These are phyloP conservation scores for Mycena kentingensis DNA, from an alignment of 768 basidiomycete genomes.

Conservation along the genomic window DNA sequence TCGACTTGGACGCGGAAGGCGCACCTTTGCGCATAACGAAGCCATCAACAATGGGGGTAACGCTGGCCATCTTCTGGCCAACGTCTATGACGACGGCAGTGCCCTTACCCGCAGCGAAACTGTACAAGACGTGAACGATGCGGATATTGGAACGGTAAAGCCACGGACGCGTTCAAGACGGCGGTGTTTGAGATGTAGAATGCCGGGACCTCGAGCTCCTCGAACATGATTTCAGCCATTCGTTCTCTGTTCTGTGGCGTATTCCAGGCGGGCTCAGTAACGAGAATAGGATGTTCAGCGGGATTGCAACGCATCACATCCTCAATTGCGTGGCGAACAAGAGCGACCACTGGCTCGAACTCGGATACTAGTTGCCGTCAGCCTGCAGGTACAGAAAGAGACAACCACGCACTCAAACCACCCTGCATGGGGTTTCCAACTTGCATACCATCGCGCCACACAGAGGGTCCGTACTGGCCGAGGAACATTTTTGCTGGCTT, in stretches of 20 bases:
- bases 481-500: slow-evolving; percentile 68
- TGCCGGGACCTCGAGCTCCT: slow-evolving; percentile 91
- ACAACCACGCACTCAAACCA: slow-evolving; percentile 71
- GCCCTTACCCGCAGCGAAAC: slow-evolving; percentile 95
- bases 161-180: slow-evolving; percentile 84
- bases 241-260: slow-evolving; percentile 88
- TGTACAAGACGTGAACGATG: slow-evolving; percentile 30
- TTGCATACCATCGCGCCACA: slow-evolving; percentile 92
- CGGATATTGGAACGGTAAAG: neutral
- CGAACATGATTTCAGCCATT: slow-evolving; percentile 97
- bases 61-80: slow-evolving; percentile 85
- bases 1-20: neutral
- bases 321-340: slow-evolving; percentile 73
- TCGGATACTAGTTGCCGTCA: slow-evolving; percentile 56
- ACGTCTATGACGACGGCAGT: slow-evolving; percentile 97
- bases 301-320: slow-evolving; percentile 78
- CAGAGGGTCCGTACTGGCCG: slow-evolving; percentile 84
- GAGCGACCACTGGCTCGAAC: slow-evolving; percentile 69
- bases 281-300: slow-evolving; percentile 85
- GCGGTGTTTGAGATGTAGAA: slow-evolving; percentile 96
- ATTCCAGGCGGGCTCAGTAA: slow-evolving; percentile 98
- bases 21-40: slow-evolving; percentile 94
- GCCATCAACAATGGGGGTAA: slow-evolving; percentile 95
- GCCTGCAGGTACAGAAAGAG: slow-evolving; percentile 2
- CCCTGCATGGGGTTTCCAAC: slow-evolving; percentile 81